Base-by-base conservation (phyloP, 1,284 basidiomycete genomes). In the Fomes fomentarius region DNA sequence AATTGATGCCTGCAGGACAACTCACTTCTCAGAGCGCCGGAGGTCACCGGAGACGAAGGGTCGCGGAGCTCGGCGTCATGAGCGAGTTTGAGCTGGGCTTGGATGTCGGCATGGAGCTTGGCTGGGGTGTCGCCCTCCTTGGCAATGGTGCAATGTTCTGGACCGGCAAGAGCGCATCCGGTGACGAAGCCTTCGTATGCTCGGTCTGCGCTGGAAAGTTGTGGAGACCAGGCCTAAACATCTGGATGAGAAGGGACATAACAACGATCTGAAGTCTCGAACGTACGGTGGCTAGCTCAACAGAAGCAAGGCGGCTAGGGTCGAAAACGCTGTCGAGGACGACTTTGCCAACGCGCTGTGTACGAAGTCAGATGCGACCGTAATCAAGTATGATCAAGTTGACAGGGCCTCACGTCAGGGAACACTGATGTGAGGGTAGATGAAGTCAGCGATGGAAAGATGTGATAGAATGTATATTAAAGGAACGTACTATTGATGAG, bases 401-500 rank as follows among this genome's bases (percentile, higher is more conserved):
- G 40, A 42, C 19, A 19, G 11, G 22, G 28, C 7, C 44, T 10
- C 17, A 61, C 60, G 30, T 62, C 50, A 2, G 60, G 60, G 35
- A 56, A 60, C 58, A 56, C 58, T 60, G 35, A 5, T 17, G 17
- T 37, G 15, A 4, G 35, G 15, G n/a, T 37, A 3, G 31, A 33
- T n/a, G n/a, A 33, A 10, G 31, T 37, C 35, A 37, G 35, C 35
- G 28, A 12, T 30, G 28, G 6, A 12, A 6, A n/a, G 8, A 17
- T 17, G 35, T 37, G 4, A 17, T 17, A 37, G 35, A 3, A 17
- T 17, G 17, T n/a, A 8, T 3, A 8, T 24, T 12, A 17, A 40
- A 9, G 39, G 1, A 4, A 52, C 61, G 52, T 24, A 61, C 61
- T 63, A n/a, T 60, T 54, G 10, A 63, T 38, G 21, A 63, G 33